phyloP scores from a whole-genome alignment of 164 flowering plant genomes.

The Taxillus chinensis region DNA sequence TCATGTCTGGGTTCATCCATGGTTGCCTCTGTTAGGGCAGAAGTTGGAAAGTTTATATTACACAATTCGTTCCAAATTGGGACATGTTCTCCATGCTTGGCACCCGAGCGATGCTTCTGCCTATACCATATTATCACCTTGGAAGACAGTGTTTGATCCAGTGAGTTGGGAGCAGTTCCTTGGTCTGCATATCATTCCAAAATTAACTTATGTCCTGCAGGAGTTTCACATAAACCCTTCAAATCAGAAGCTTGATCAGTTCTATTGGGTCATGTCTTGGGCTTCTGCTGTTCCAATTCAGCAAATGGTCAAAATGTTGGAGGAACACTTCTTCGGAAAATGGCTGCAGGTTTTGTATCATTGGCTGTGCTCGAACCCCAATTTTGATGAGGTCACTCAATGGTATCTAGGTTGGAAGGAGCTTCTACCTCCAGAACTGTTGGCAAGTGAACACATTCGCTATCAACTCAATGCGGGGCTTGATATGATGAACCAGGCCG shows the following conservation, averaged over 20 bases:
- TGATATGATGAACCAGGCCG: constrained; percentile 80
- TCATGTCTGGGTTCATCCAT: constrained; percentile 91
- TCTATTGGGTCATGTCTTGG: constrained; percentile 79
- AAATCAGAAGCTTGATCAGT: constrained; percentile 65
- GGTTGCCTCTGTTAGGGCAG: constrained; percentile 73
- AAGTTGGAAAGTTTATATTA: constrained; percentile 64
- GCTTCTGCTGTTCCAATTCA: constrained; percentile 66
- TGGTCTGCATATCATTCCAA: constrained; percentile 67
- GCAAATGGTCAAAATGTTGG: constrained; percentile 79
- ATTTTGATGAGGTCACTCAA: constrained; percentile 62
- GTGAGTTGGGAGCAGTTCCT: constrained; percentile 83
- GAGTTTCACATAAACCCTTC: constrained; percentile 79
- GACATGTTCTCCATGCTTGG: constrained; percentile 81
- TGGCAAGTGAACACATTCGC: constrained; percentile 66
- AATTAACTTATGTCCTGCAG: constrained; percentile 50
- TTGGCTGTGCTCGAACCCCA: constrained; percentile 73
- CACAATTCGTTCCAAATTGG: constrained; percentile 59
- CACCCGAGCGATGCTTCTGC: constrained; percentile 90
- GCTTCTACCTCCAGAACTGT: constrained; percentile 58
- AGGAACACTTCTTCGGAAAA: constrained; percentile 62
- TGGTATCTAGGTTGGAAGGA: constrained; percentile 92
- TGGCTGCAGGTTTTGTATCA: constrained; percentile 90
- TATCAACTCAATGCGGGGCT: constrained; percentile 57
- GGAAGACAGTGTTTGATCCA: constrained; percentile 86
- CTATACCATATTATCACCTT: constrained; percentile 63